Base-by-base conservation (phyloP, 129 eudicot species). In the Tagetes patula region DNA sequence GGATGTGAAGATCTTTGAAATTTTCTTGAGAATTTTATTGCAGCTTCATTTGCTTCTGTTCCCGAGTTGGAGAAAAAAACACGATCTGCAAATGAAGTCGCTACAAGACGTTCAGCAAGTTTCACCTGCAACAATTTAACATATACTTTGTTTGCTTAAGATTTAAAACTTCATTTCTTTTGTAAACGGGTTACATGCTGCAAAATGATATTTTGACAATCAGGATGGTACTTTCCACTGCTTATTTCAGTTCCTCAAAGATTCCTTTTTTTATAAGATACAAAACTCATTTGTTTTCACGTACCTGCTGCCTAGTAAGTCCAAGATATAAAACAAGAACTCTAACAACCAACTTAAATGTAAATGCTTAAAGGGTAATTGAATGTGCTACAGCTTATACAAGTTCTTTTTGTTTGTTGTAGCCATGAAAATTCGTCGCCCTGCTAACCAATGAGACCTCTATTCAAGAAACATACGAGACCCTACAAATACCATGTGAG, bases 31-130 rank as follows among this genome's bases (percentile, higher is more conserved):
- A 93, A 93, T 68, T 93, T 93, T 8, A 90, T 93, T 2, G 98
- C 96, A 60, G 98, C 96, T 86, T 90, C 96, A 46, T 84, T 90
- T 60, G 96, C 98, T 80, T 93, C 96, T 4, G 98, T 86, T 69
- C 96, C 96, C 2, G 96, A 89, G 72, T 93, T 93, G 31, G 84
- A 75, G 77, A 90, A 93, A 70, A 93, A 90, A 31, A 93, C 92
- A 8, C 96, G 89, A 46, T 93, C 96, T 39, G 98, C 98, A 84
- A 93, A 89, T 52, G 96, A 93, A 70, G 66, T 37, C 12, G 84
- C 82, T 46, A 89, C 88, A 9, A 93, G 86, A 40, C 92, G 98
- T 71, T 87, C 82, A 40, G 98, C 96, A 46, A 93, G 96, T 75
- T 89, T 92, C 76, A 86, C 86, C 96, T 91, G 81, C 78, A 78